Percentiles rank a stretch among this genome's conserved stretches.
phyloP scores from a whole-genome alignment of 2,329 filamentous ascomycete species.

The Cercospora citrullina region DNA sequence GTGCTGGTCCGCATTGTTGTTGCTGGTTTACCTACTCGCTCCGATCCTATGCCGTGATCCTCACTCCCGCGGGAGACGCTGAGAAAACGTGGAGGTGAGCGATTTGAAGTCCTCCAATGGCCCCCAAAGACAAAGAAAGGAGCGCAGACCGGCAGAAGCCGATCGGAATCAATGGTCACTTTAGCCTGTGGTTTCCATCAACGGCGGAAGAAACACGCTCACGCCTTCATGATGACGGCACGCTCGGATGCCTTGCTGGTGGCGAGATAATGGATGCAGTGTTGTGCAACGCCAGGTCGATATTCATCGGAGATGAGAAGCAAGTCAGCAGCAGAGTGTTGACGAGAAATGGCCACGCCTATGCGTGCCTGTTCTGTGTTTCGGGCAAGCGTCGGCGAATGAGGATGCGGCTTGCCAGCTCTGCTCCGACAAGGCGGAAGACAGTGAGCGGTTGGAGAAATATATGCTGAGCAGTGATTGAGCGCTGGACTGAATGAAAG shows the following conservation, averaged over 20 bases:
- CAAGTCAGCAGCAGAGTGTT: background rate
- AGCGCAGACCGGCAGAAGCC: constrained; percentile 8
- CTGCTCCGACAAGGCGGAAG: background rate
- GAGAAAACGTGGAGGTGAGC: background rate
- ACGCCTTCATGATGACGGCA: background rate
- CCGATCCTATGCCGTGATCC: background rate
- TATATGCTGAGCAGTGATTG: background rate
- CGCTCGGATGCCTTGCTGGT: background rate
- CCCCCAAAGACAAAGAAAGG: background rate
- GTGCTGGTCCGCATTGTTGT: background rate
- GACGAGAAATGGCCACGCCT: background rate
- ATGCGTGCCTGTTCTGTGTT: constrained; percentile 2
- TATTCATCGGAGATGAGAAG: background rate
- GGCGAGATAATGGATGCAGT: background rate
- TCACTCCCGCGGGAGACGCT: background rate
- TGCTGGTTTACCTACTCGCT: background rate
- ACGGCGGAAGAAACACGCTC: background rate
- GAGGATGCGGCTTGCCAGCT: background rate
- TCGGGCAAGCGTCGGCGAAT: constrained; percentile 2
- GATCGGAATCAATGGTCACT: constrained; percentile 1
- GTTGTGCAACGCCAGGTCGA: background rate
- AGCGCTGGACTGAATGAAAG: background rate
- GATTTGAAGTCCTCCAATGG: background rate
- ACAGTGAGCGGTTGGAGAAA: background rate
- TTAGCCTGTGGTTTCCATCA: background rate